Evolutionary conservation across 345 rosid species (phyloP), one percentile per base, ranked within the genome.

Genomic region (Bruguiera sexangula): DNA sequence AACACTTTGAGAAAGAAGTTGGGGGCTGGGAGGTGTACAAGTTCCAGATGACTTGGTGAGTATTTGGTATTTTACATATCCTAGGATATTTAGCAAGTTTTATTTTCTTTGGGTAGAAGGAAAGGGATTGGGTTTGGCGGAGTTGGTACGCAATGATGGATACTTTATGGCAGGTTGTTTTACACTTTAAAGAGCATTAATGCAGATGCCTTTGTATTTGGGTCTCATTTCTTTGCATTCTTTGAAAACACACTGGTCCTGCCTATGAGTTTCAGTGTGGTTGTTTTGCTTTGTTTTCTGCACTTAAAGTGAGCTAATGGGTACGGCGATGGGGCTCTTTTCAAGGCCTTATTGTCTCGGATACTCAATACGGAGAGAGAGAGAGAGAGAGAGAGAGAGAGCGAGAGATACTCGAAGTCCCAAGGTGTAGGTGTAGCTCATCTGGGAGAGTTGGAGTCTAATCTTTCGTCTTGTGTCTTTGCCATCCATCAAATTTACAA

Each of bases 251-350:
- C 48, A 27, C 57, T 15, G 60, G 60, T 61, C 26, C 50, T 8
- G 67, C 39, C 57, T 56, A 8, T 63, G 70, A 51, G 46, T 79
- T 79, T 79, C 76, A 68, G 74, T 21, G 15, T 69, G 65, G 67
- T 60, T 52, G 11, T 20, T 37, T 60, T 67, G 79, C 77, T 65
- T 75, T 75, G 69, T 72, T 72, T 75, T 79, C 75, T 59, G 79
- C 82, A 79, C 69, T 67, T 29, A 60, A 24, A 26, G 59, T 59
- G 60, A 71, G 31, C 26, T 24, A 56, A 56, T 56, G 29, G 26
- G 60, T 56, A 56, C 2, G 26, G 16, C 21, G 46, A 31, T 22
- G 62, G 62, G 50, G 15, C 52, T 36, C 36, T 43, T n/a, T 54
- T 62, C 63, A 51, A 57, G 54, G 61, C 34, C 29, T 53, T 21